These are phyloP conservation scores for Eruca vesicaria DNA, from an alignment of 441 rosid genomes.

Conservation along the genomic window DNA sequence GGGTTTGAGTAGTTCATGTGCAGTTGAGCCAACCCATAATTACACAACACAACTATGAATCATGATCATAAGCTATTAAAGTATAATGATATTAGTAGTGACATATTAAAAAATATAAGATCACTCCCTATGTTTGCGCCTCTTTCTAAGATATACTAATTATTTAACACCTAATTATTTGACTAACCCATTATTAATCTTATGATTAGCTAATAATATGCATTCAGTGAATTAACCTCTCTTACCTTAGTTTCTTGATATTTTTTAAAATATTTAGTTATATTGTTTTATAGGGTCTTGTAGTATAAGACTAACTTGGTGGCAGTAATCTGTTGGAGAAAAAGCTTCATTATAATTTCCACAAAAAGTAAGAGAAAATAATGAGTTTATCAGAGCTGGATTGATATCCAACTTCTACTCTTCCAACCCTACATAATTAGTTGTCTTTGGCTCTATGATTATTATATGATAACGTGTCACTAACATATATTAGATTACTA, in stretches of 20 bases:
- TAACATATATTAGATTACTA: conserved; percentile 1
- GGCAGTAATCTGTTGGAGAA: conserved; percentile 1
- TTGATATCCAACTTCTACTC: conserved; percentile 20
- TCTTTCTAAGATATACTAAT: conserved; percentile 24
- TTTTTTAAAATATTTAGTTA: background rate
- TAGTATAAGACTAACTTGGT: conserved; percentile 6
- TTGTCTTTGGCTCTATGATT: conserved; percentile 28
- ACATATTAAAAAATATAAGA: background rate
- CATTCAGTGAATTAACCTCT: conserved; percentile 28
- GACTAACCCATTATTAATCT: conserved; percentile 28
- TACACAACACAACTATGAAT: conserved; percentile 35
- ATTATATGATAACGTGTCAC: conserved; percentile 26
- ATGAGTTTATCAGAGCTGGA: background rate
- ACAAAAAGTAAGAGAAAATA: background rate
- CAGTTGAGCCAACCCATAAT: conserved; percentile 44
- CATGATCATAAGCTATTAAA: conserved; percentile 20
- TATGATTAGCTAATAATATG: conserved; percentile 34
- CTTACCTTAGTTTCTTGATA: conserved; percentile 15
- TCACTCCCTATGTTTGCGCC: conserved; percentile 35
- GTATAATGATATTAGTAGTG: background rate
- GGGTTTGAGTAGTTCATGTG: conserved; percentile 38
- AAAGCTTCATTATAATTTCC: background rate
- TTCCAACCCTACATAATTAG: conserved; percentile 15
- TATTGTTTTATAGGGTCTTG: background rate
- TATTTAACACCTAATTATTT: conserved; percentile 18